A percentile compares a stretch with the other conserved stretches of the same genome.
phyloP scores from a whole-genome alignment of 2,329 filamentous ascomycete species.

The Arthrobotrys entomopaga region DNA sequence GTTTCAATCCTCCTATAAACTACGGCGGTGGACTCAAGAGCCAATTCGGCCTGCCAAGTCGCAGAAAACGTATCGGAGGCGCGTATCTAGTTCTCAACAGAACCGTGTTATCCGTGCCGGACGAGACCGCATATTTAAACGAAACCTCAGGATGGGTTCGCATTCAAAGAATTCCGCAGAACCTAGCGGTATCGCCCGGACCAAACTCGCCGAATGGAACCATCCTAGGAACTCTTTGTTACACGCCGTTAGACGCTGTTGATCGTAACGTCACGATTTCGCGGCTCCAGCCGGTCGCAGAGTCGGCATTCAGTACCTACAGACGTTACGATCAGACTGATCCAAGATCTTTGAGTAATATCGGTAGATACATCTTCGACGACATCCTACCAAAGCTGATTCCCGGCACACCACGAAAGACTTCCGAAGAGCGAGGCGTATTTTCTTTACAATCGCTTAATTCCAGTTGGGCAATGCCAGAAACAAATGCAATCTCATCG shows the following conservation, averaged over 20 bases:
- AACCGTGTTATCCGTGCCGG: too few relatives aligned
- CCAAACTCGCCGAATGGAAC: not conserved
- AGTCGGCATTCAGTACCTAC: not conserved
- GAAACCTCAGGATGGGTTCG: slow-evolving; percentile 5
- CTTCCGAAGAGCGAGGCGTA: not conserved
- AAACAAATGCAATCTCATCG: not conserved
- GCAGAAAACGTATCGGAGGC: slow-evolving; percentile 5
- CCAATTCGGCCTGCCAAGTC: slow-evolving; percentile 7
- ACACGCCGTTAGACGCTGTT: slow-evolving; percentile 26
- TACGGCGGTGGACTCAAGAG: slow-evolving; percentile 27
- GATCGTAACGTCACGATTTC: slow-evolving; percentile 22
- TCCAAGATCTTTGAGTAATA: too few relatives aligned
- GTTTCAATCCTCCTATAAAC: too few relatives aligned
- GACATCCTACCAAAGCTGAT: not conserved
- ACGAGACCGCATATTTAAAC: not conserved
- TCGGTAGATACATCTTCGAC: too few relatives aligned
- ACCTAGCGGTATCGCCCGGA: not conserved
- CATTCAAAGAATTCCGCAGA: too few relatives aligned
- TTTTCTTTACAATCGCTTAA: not conserved
- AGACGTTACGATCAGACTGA: too few relatives aligned
- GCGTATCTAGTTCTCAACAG: slow-evolving; percentile 19
- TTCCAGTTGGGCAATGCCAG: not conserved
- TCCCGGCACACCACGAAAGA: not conserved
- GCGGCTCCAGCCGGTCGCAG: not conserved
- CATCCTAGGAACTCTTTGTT: slow-evolving; percentile 20